Base-by-base conservation (phyloP, 1,139 yeast genomes). In the Starmera stellimalicola region DNA sequence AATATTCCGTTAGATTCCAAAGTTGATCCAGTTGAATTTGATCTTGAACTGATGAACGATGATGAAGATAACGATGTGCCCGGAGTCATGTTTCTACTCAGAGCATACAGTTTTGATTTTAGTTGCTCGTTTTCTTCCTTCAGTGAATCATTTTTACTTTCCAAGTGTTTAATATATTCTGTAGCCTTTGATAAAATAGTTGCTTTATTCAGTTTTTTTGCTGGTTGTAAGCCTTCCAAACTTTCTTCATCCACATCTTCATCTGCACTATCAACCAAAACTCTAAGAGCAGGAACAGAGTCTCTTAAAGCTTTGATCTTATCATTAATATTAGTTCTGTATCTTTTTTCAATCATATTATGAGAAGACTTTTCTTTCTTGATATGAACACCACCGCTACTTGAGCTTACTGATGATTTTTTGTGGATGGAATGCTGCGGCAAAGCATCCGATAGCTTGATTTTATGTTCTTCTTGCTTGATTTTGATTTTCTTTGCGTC, bases 221-320 rank as follows among this genome's bases (percentile, higher is more conserved):
- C 94, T 0, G 95, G 95, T n/a, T 78, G 70, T 37, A 87, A 66
- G 2, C 95, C 95, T 48, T 85, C 95, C 41, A 87, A 62, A 41
- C 78, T 65, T 30, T 41, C 53, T 19, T 44, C 45, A 9, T 47
- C 41, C 23, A 52, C 63, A 17, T 57, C 58, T 10, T 52, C 60
- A 14, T 57, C 55, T 7, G 62, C 64, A 26, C 58, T 54, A 25
- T 54, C 53, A 24, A 58, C 57, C 18, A 65, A 55, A 16, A 62
- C 60, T 25, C 74, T 59, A 28, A 71, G 54, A 6, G 77, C 52
- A 2, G 93, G 93, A 8, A 81, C 88, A 0, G 81, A 77, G 43
- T 79, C 80, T 51, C 84, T 65, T 31, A 81, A 65, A 37, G 73
- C 73, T 35, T 71, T 50, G 30, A 81, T 78, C 57, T 77, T 78